Conservation (phyloP, 139 green algal genomes). For the Tetradesmus obliquus region DNA sequence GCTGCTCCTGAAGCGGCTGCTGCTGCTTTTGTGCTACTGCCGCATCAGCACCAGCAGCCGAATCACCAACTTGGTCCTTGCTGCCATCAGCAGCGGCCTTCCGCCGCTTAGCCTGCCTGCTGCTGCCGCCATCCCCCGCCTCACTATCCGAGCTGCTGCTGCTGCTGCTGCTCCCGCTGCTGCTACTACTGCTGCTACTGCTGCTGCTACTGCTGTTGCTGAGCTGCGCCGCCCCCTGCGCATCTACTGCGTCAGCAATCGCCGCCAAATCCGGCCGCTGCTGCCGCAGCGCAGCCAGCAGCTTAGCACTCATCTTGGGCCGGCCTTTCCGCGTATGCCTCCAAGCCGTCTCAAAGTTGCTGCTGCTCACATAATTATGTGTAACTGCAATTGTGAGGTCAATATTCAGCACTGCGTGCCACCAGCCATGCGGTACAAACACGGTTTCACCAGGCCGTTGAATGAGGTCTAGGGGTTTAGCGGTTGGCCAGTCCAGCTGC, state of each 20-base stretch:
- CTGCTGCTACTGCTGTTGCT: conserved; percentile 45
- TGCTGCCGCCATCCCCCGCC: neutral
- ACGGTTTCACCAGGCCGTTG: conserved; percentile 86
- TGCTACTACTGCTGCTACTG: conserved; percentile 46
- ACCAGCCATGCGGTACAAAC: conserved; percentile 93
- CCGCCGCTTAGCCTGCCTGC: neutral
- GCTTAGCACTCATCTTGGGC: conserved; percentile 83
- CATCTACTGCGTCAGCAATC: conserved; percentile 56
- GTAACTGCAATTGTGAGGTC: conserved; percentile 86
- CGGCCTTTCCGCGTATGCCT: conserved; percentile 71
- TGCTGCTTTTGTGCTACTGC: neutral
- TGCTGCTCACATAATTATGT: conserved; percentile 85
- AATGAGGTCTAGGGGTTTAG: conserved; percentile 69
- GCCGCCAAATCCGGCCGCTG: conserved; percentile 74
- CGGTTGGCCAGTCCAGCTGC: conserved; percentile 64
- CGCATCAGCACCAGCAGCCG: neutral
- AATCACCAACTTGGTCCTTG: neutral
- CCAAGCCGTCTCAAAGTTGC: conserved; percentile 82
- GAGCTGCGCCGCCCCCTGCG: conserved; percentile 2
- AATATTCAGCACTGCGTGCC: conserved; percentile 92
- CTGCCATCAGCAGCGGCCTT: neutral
- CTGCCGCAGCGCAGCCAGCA: conserved; percentile 67
- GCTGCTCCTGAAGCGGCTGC: neutral
- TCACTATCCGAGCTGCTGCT: conserved; percentile 50
- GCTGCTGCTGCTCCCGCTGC: conserved; percentile 43